A percentile compares a stretch with the other conserved stretches of the same genome.
Evolutionary conservation across 495 filamentous ascomycete genomes (phyloP).

Genomic region (Recurvomyces mirabilis): DNA sequence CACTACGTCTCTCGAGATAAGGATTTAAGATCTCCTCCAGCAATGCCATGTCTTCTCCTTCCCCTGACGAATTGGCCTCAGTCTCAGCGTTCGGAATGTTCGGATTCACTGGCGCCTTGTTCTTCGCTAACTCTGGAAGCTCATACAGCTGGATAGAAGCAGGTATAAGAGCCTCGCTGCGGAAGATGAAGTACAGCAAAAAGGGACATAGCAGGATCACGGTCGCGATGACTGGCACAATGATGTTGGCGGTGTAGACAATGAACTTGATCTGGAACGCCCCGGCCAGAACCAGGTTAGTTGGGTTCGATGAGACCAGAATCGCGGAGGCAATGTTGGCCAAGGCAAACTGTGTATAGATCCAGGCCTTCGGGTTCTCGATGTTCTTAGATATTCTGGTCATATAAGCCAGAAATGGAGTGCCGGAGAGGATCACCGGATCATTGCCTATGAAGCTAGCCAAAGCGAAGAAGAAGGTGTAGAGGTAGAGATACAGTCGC

Average conservation of each 20-base stretch:
- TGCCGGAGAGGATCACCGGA: conserved; percentile 57
- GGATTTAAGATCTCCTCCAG: conserved; percentile 62
- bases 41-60: conserved; percentile 41
- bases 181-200: conserved; percentile 52
- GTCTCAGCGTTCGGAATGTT: conserved; percentile 53
- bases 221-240: conserved; percentile 53
- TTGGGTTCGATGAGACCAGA: conserved; percentile 59
- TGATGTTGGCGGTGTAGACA: conserved; percentile 57
- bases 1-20: conserved; percentile 52
- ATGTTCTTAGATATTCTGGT: conserved; percentile 59
- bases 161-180: conserved; percentile 49
- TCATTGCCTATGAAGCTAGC: conserved; percentile 58
- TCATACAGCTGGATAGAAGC: conserved; percentile 52
- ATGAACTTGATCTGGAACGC: conserved; percentile 58
- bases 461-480: conserved; percentile 55
- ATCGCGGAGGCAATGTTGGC: conserved; percentile 59
- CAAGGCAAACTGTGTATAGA: conserved; percentile 54
- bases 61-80: conserved; percentile 36
- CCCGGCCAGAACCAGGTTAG: conserved; percentile 58
- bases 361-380: conserved; percentile 53
- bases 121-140: conserved; percentile 43
- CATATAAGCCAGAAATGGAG: conserved; percentile 61
- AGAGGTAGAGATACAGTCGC: conserved; percentile 55
- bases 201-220: conserved; percentile 53
- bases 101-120: conserved; percentile 49